phyloP scores from a whole-genome alignment of 768 basidiomycete species.

The Leccinum rimulosum region DNA sequence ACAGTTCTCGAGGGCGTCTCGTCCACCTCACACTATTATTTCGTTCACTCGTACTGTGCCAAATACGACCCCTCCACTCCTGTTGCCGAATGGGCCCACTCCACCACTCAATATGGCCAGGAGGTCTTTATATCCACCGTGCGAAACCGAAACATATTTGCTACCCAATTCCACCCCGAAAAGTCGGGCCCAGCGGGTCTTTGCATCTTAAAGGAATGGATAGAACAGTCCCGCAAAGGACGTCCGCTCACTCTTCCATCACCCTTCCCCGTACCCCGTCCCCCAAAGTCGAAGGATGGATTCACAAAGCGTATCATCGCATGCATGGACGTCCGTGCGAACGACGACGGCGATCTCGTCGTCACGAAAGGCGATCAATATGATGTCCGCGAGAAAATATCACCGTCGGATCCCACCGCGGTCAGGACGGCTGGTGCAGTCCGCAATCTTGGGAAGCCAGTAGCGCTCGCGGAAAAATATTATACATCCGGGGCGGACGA shows the following conservation, averaged over 20 bases:
- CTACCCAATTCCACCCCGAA: conserved; percentile 96
- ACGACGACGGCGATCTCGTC: conserved; percentile 94
- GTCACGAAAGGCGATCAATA: conserved; percentile 99
- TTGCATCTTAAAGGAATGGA: conserved; percentile 75
- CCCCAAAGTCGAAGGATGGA: conserved; percentile 50
- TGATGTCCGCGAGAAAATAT: conserved; percentile 84
- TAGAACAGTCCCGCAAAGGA: conserved; percentile 50
- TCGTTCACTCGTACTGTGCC: conserved; percentile 93
- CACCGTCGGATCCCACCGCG: conserved; percentile 24
- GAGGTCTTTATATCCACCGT: conserved; percentile 88
- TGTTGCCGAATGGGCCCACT: conserved; percentile 74
- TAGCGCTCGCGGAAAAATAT: conserved; percentile 85
- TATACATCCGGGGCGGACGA: conserved; percentile 91
- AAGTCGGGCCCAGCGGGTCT: conserved; percentile 92
- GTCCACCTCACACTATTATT: conserved; percentile 79
- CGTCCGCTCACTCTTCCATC: conserved; percentile 34
- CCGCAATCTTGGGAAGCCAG: conserved; percentile 96
- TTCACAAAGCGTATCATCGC: conserved; percentile 95
- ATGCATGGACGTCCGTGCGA: conserved; percentile 96
- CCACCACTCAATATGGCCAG: conserved; percentile 90
- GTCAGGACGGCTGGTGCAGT: conserved; percentile 69
- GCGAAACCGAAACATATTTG: conserved; percentile 82
- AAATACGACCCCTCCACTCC: conserved; percentile 62
- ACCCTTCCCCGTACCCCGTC: conserved; percentile 29
- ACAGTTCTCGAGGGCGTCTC: conserved; percentile 46